Conservation (phyloP, 1,139 yeast species). For the Kazachstania sp. region DNA sequence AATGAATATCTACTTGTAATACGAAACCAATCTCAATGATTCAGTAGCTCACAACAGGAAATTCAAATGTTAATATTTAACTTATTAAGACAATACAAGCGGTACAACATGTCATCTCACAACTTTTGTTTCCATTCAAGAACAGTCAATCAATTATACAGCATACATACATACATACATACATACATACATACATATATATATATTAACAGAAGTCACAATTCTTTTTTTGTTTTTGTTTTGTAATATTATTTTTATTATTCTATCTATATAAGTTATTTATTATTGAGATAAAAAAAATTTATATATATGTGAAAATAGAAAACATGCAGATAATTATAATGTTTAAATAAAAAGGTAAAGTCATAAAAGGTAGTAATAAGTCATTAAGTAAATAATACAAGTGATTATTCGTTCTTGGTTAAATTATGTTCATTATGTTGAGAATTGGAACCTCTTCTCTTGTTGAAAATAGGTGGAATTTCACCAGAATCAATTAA, state of each 20-base stretch:
- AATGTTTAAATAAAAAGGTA: not conserved
- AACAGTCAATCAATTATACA: too few species aligned
- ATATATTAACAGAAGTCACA: too few species aligned
- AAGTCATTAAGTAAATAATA: not conserved
- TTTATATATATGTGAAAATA: not conserved
- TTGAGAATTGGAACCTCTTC: constrained; percentile 40
- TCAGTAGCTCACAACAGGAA: too few species aligned
- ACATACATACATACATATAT: too few species aligned
- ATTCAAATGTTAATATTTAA: too few species aligned
- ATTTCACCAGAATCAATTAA: constrained; percentile 37
- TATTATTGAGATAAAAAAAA: not conserved
- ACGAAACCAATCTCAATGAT: not conserved
- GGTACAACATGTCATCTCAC: too few species aligned
- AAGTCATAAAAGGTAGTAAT: constrained; percentile 6
- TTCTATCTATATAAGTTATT: not conserved
- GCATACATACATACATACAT: too few species aligned
- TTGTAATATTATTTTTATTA: too few species aligned
- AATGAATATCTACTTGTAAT: not conserved
- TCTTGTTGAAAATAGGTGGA: constrained; percentile 35
- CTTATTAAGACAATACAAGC: not conserved
- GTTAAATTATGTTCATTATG: constrained; percentile 33
- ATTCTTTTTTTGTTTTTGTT: too few species aligned
- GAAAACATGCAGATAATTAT: not conserved
- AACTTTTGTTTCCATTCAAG: too few species aligned
- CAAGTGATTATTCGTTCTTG: not conserved